Base-by-base conservation (phyloP, 305 asterid genomes). In the Solanum hybrid region DNA sequence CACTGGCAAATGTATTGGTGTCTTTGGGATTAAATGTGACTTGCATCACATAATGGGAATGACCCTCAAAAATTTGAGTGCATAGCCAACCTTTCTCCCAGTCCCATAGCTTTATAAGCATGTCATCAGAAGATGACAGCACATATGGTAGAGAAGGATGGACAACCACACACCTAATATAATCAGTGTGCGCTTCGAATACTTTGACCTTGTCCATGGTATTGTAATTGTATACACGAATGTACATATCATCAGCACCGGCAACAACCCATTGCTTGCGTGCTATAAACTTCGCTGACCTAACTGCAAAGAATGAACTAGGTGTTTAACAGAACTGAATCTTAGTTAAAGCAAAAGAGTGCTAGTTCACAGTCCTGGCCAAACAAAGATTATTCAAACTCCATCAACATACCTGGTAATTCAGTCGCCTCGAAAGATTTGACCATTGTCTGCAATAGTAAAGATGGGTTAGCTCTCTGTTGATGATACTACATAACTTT, bases 71-170 rank as follows among this genome's bases (percentile, higher is more conserved):
- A 87, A 98, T 96, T 91, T 98, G 99, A 91, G 99, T 96, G 92
- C 99, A 96, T 40, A 90, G 90, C 99, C 98, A 96, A 32, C 99
- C 99, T 93, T 95, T 98, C 91, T 98, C 99, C 99, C 99, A 98
- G 94, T 98, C 99, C 99, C 99, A 98, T 45, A 98, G 98, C 93
- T 98, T 98, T 93, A 98, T 98, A 90, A 98, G 98, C 99, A 95
- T 98, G 95, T 98, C 99, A 92, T 98, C 99, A 29, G 99, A 96
- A 79, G 99, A 96, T 93, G 99, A 97, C 93, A 97, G 88, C 88
- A 96, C 99, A 86, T 95, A 96, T 15, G 99, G 97, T 56, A 97
- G 98, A 42, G 95, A 96, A 90, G 99, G 99, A 93, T 97, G 99
- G 88, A 96, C 99, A 31, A 99, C 95, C 91, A 97, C 99, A 92